A percentile compares a stretch with the other conserved stretches of the same genome.
phyloP scores from a whole-genome alignment of 768 basidiomycete genomes.

The Rhodotorula toruloides region DNA sequence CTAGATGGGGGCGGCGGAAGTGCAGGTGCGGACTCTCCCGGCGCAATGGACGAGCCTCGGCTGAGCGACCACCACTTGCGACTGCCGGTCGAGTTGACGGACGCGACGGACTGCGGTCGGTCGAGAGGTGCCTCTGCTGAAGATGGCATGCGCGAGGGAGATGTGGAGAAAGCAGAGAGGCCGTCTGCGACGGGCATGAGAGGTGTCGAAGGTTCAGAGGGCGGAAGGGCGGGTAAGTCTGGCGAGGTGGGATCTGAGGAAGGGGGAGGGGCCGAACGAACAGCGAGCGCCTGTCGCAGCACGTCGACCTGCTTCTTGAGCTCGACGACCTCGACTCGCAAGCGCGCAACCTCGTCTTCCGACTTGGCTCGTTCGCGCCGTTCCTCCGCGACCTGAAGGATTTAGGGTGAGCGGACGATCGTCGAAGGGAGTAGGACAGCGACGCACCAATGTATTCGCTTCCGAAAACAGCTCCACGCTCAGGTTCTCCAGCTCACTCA shows the following conservation, averaged over 20 bases:
- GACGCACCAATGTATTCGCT: slow-evolving; percentile 33
- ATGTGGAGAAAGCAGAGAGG: neutral
- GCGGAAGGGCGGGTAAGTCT: slow-evolving; percentile 13
- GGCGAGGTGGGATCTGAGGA: slow-evolving; percentile 2
- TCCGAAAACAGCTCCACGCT: slow-evolving; percentile 37
- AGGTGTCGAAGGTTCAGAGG: neutral
- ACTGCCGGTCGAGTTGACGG: neutral
- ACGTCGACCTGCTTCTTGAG: slow-evolving; percentile 11
- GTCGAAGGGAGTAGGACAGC: no score
- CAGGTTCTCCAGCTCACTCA: slow-evolving; percentile 35
- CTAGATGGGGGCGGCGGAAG: neutral
- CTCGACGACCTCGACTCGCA: slow-evolving; percentile 13
- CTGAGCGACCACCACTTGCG: slow-evolving; percentile 30
- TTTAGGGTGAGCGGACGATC: neutral
- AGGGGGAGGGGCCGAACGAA: neutral
- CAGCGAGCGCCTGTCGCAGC: neutral
- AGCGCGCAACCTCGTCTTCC: slow-evolving; percentile 16
- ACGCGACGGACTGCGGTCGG: slow-evolving; percentile 1
- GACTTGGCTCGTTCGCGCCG: slow-evolving; percentile 15
- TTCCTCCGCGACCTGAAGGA: slow-evolving; percentile 28
- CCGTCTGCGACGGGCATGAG: neutral
- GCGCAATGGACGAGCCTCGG: neutral
- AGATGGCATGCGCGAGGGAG: no score
- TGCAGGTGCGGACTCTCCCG: neutral
- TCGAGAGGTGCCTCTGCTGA: neutral